Evolutionary conservation across 495 filamentous ascomycete genomes (phyloP).

Genomic region (Evansstolkia leycettana): DNA sequence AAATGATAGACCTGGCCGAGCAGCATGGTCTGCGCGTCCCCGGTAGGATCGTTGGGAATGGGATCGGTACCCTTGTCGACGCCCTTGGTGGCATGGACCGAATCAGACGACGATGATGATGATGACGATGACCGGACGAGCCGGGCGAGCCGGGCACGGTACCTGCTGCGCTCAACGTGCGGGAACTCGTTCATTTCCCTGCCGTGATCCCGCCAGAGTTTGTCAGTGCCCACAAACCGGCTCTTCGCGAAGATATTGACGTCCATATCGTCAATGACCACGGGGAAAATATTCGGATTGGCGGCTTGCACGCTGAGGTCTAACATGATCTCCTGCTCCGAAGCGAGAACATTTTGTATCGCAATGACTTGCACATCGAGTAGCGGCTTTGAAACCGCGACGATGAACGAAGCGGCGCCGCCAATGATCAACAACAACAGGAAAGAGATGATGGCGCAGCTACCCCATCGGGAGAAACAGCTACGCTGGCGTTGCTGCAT

Average conservation of each 20-base stretch:
- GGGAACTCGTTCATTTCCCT: constrained; percentile 17
- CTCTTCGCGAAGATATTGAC: constrained; percentile 91
- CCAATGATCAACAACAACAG: constrained; percentile 67
- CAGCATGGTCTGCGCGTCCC: constrained; percentile 69
- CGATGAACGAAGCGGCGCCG: constrained; percentile 73
- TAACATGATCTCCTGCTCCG: constrained; percentile 90
- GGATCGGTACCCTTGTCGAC: constrained; percentile 65
- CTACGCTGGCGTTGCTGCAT: constrained; percentile 55
- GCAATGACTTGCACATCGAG: constrained; percentile 60
- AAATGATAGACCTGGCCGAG: constrained; percentile 79
- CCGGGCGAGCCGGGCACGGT: constrained; percentile 20
- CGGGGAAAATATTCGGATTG: constrained; percentile 83
- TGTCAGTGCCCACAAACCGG: constrained; percentile 65
- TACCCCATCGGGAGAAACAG: constrained; percentile 60
- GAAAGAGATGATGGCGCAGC: constrained; percentile 62
- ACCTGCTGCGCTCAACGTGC: constrained; percentile 23
- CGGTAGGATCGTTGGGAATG: constrained; percentile 46
- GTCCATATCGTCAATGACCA: constrained; percentile 73
- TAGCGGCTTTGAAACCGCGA: constrained; percentile 82
- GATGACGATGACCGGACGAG: constrained; percentile 5
- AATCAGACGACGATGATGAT: constrained; percentile 3
- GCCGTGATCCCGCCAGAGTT: constrained; percentile 55
- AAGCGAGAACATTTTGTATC: constrained; percentile 82
- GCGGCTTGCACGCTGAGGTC: constrained; percentile 78
- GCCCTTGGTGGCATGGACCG: constrained; percentile 14